Evolutionary conservation across 164 flowering plant genomes (phyloP), one percentile per base, ranked within the genome.

Genomic region (Dillenia suffruticosa): DNA sequence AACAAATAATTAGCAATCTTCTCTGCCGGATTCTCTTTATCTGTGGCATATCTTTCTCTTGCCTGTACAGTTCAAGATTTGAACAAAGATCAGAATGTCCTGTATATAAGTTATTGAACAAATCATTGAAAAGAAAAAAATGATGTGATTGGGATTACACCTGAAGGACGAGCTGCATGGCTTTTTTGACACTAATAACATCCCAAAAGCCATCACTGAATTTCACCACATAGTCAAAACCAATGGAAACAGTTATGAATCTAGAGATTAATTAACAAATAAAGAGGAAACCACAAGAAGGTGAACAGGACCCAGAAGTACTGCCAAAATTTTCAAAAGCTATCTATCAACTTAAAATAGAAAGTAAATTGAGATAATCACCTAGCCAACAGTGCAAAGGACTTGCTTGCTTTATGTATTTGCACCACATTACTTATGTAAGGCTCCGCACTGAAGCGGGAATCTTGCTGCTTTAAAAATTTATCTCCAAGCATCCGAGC

Each of bases 161-260:
- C 96, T 95, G 92, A 59, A 74, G 70, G 45, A 84, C 85, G 52
- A 92, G 83, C 72, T 95, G 96, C 57, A 73, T 40, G 46, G 92
- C 92, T 66, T 89, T 95, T 80, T 78, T 95, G 7, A 63, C 55
- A 51, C 84, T 79, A 47, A 95, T 66, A 44, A 95, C 99, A 72
- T 95, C 99, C 99, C 99, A 95, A 49, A 95, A 87, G 59, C 99
- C 97, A 70, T 95, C 99, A 72, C 99, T 92, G 83, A 76, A 75
- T 62, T 57, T 55, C 49, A 10, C 53, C 53, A 68, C 16, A 45
- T 47, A 54, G 6, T 52, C 16, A 11, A 32, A 12, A 24, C 11
- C 14, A 26, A 15, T 5, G 6, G 40, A 5, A 32, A 32, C 40
- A 32, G 40, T 32, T 32, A 6, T 32, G 40, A 32, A 32, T 32